Percentiles rank a stretch among this genome's conserved stretches.
Evolutionary conservation across 2,329 filamentous ascomycete species (phyloP).

Genomic region (Periglandula ipomoeae): DNA sequence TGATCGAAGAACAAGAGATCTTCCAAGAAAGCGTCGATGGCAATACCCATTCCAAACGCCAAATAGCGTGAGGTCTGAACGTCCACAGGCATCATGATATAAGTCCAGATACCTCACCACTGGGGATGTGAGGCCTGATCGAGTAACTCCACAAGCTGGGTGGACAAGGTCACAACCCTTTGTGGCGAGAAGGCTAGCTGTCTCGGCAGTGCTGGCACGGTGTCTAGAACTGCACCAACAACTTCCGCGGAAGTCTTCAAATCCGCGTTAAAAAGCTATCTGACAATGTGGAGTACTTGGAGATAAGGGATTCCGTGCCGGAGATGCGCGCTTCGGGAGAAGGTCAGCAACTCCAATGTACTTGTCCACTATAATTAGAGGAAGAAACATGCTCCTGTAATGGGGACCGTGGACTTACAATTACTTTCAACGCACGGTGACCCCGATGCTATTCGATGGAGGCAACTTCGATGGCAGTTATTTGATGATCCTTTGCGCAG

Average conservation of each 20-base stretch:
- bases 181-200: background rate
- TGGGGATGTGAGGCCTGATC: background rate
- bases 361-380: background rate
- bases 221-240: background rate
- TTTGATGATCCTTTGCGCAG: no score
- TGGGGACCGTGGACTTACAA: background rate
- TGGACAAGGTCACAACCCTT: background rate
- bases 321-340: slow-evolving; percentile 1
- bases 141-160: background rate
- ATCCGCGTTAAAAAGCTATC: background rate
- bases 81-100: background rate
- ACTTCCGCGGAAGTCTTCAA: slow-evolving; percentile 7
- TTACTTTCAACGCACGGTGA: no score
- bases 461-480: no score
- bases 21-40: no score
- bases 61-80: background rate
- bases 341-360: background rate
- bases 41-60: background rate
- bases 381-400: background rate
- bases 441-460: no score
- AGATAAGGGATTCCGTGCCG: background rate
- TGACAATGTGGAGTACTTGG: background rate
- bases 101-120: background rate
- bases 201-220: background rate
- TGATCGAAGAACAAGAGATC: no score